These are phyloP conservation scores for Phyllosticta ampelicida DNA, from an alignment of 2,329 filamentous ascomycete species.

Conservation along the genomic window DNA sequence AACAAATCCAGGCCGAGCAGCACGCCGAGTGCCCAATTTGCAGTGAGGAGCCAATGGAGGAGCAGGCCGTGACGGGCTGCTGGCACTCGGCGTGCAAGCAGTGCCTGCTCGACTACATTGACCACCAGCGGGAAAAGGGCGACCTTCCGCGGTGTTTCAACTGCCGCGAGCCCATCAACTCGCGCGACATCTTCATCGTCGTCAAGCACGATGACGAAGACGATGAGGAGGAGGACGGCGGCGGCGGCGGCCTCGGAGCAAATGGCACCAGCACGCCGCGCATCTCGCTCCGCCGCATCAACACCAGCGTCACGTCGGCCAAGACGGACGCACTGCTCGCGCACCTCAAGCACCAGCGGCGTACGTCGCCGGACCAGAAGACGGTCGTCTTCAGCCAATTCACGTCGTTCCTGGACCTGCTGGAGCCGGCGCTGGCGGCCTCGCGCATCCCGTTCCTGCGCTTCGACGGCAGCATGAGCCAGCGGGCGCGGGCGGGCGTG, in stretches of 20 bases:
- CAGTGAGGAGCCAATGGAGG: conserved; percentile 88
- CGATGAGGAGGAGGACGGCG: conserved; percentile 24
- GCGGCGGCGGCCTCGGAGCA: conserved; percentile 12
- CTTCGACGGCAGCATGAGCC: conserved; percentile 81
- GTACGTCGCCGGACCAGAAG: conserved; percentile 59
- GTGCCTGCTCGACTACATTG: conserved; percentile 82
- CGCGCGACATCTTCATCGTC: conserved; percentile 84
- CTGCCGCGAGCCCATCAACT: conserved; percentile 73
- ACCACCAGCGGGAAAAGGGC: conserved; percentile 69
- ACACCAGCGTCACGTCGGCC: conserved; percentile 63
- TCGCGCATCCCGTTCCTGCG: conserved; percentile 71
- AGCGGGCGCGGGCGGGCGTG: conserved; percentile 71
- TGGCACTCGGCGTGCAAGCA: conserved; percentile 97
- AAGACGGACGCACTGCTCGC: conserved; percentile 75
- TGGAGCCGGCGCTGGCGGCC: conserved; percentile 65
- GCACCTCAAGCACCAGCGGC: conserved; percentile 60
- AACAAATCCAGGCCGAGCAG: conserved; percentile 83
- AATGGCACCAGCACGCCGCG: conserved; percentile 30
- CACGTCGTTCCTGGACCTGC: conserved; percentile 87
- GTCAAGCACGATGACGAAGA: conserved; percentile 57
- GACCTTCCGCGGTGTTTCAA: conserved; percentile 77
- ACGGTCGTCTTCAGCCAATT: conserved; percentile 96
- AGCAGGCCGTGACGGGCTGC: conserved; percentile 88
- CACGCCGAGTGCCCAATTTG: conserved; percentile 90
- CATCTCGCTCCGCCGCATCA: conserved; percentile 51